Evolutionary conservation across 2,329 filamentous ascomycete species (phyloP), one percentile per base, ranked within the genome.

Genomic region (Macrophomina phaseolina): DNA sequence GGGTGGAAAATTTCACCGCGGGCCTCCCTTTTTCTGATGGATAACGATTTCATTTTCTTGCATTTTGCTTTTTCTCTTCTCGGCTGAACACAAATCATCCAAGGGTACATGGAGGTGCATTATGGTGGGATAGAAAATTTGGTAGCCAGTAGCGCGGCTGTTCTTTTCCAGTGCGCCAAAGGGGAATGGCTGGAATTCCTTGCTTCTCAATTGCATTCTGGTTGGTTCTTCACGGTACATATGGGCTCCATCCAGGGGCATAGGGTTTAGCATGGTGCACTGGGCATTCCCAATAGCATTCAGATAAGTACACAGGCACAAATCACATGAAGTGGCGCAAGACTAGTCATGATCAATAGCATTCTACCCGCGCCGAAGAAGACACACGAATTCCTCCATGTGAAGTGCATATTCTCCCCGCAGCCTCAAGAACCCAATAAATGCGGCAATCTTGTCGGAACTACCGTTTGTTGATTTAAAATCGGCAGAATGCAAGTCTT

Each of bases 21-120:
- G 49, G 28, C 11, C 28, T 32, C 42, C 11, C 28, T 32, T 46
- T 60, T 40, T 30, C 23, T 42, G 28, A 42, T 45, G 38, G 55
- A 18, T 61, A 30, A 61, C 40, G 56, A 61, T 36, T 61, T 48
- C 48, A 30, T 46, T 61, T 61, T 61, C 56, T 61, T 45, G 55
- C 36, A 60, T 60, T 42, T 34, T 28, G 51, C 34, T 40, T 40
- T 40, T 45, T 45, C 5, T 16, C 5, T 45, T 45, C 16, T 45
- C 16, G 4, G 11, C 49, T 34, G 49, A n/a, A 52, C 42, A 32
- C 11, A 52, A 32, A 5, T 16, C 5, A 12, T 30, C 42, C 23
- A 45, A 46, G 48, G 56, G 40, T 61, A 61, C 56, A 61, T 61
- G 40, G 56, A 30, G 23, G 23, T 23, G 23, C 23, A 23, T 23